Conservation (phyloP, 108 stramenopile species). For the Discostella pseudostelligera region DNA sequence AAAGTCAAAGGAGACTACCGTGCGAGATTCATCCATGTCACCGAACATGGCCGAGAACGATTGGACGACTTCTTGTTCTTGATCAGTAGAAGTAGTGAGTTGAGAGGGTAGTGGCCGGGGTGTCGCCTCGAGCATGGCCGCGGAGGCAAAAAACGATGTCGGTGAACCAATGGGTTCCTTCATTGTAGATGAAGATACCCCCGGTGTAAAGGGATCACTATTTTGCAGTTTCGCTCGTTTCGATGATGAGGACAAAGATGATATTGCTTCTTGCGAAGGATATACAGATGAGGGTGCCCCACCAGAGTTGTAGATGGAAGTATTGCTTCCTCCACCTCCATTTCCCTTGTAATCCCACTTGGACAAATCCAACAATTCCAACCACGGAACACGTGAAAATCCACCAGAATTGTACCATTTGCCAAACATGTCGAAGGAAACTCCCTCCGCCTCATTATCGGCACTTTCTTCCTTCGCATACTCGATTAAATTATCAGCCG, state of each 20-base stretch:
- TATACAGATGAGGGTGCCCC: not conserved
- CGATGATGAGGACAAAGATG: conserved; percentile 13
- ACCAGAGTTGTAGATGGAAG: not conserved
- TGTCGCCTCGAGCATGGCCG: conserved; percentile 29
- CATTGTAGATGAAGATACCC: not conserved
- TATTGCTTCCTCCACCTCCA: not conserved
- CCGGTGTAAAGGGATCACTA: conserved; percentile 20
- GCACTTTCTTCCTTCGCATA: conserved; percentile 35
- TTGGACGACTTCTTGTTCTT: conserved; percentile 17
- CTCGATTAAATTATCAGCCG: conserved; percentile 62
- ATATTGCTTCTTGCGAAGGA: not conserved
- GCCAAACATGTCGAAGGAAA: conserved; percentile 67
- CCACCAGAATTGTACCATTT: conserved; percentile 85
- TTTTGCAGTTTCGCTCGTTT: conserved; percentile 25
- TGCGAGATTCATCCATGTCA: conserved; percentile 50
- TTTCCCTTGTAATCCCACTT: conserved; percentile 62
- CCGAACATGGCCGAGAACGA: conserved; percentile 47
- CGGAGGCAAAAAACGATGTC: conserved; percentile 30
- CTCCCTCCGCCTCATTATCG: not conserved
- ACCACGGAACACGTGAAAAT: conserved; percentile 77
- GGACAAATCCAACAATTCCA: conserved; percentile 76
- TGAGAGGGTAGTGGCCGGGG: conserved; percentile 13
- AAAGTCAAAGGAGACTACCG: conserved; percentile 80
- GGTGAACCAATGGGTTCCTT: conserved; percentile 43
- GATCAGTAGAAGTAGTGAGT: conserved; percentile 3